phyloP scores from a whole-genome alignment of 768 basidiomycete genomes.

The Suillus spraguei region DNA sequence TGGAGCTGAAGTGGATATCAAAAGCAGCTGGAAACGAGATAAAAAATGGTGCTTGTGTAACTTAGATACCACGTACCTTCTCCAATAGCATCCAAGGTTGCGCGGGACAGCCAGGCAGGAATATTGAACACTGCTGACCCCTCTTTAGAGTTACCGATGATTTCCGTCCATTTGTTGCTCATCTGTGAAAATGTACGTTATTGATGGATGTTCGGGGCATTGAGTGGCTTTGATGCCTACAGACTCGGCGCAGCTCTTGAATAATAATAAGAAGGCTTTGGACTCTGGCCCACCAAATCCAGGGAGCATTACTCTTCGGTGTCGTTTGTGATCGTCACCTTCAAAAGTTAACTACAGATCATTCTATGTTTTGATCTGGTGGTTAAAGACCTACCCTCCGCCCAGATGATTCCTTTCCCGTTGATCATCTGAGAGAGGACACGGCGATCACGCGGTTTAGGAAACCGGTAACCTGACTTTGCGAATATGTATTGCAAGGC shows the following conservation, averaged over 20 bases:
- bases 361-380: conserved; percentile 17
- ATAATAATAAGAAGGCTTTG: conserved; percentile 52
- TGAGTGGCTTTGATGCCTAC: conserved; percentile 17
- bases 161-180: conserved; percentile 27
- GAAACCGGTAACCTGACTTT: conserved; percentile 45
- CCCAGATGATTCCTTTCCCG: conserved; percentile 42
- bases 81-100: conserved; percentile 53
- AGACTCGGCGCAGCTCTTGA: conserved; percentile 38
- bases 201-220: neutral
- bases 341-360: neutral
- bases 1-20: conserved; percentile 48
- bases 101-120: conserved; percentile 39
- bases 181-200: conserved; percentile 20
- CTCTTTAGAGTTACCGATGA: conserved; percentile 12
- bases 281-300: conserved; percentile 56
- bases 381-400: conserved; percentile 36
- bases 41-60: neutral
- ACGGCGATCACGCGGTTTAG: conserved; percentile 35
- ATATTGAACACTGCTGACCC: conserved; percentile 27
- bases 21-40: conserved; percentile 41
- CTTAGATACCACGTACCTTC: conserved; percentile 34
- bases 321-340: conserved; percentile 53
- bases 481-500: conserved; percentile 43
- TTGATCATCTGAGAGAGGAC: conserved; percentile 17
- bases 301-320: conserved; percentile 55